Evolutionary conservation across 805 yeast species (phyloP).

Genomic region (Wickerhamomyces chaumierensis): DNA sequence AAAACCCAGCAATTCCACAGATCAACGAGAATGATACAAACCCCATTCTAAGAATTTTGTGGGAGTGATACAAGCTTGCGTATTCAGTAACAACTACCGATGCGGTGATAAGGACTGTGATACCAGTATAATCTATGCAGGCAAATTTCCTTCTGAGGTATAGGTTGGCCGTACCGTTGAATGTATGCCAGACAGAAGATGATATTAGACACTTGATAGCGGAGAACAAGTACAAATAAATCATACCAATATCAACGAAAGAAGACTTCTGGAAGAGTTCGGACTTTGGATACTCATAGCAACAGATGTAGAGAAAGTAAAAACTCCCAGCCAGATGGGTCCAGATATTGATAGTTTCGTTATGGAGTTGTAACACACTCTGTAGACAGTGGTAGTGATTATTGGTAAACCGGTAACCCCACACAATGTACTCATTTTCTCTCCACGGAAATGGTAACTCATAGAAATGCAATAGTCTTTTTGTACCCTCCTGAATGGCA

Average conservation of each 20-base stretch:
- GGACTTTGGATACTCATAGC: constrained; percentile 55
- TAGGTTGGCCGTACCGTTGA: constrained; percentile 61
- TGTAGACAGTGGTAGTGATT: constrained; percentile 47
- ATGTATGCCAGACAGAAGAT: constrained; percentile 87
- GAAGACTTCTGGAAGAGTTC: constrained; percentile 32
- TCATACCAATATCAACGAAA: constrained; percentile 33
- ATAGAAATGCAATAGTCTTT: constrained; percentile 57
- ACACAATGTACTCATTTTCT: constrained; percentile 74
- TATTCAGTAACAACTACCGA: constrained; percentile 83
- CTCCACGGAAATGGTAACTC: constrained; percentile 91
- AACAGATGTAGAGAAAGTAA: constrained; percentile 41
- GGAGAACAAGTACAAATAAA: constrained; percentile 57
- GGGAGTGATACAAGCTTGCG: constrained; percentile 50
- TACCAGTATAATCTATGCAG: constrained; percentile 92
- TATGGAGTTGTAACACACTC: constrained; percentile 58
- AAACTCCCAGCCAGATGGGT: constrained; percentile 70
- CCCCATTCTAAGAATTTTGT: constrained; percentile 33
- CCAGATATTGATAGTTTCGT: constrained; percentile 92
- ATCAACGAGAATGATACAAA: constrained; percentile 51
- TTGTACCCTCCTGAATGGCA: constrained; percentile 31
- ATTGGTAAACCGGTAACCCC: constrained; percentile 77
- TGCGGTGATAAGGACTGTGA: constrained; percentile 80
- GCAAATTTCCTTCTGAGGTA: constrained; percentile 64
- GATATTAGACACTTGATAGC: constrained; percentile 68
- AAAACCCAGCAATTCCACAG: constrained; percentile 63